phyloP scores from a whole-genome alignment of 1,139 yeast genomes.

The Candida smagusa region DNA sequence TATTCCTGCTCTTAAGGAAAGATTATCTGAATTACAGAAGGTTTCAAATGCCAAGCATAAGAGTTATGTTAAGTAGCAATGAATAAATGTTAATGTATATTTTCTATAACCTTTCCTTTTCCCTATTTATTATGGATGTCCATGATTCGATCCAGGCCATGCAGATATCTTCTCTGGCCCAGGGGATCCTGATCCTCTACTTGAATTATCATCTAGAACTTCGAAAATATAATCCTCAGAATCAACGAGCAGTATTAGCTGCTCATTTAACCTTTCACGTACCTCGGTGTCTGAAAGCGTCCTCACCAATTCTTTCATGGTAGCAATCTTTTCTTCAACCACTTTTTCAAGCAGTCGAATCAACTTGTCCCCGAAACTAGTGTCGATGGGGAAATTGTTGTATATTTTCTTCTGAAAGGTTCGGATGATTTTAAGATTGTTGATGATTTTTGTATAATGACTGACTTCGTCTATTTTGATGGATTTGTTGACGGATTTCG shows the following conservation, averaged over 20 bases:
- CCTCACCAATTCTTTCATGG: constrained; percentile 11
- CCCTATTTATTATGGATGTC: constrained; percentile 45
- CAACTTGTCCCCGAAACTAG: constrained; percentile 48
- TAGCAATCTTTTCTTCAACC: constrained; percentile 34
- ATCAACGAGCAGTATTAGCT: constrained; percentile 18
- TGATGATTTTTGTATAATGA: constrained; percentile 20
- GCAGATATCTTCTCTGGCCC: constrained; percentile 49
- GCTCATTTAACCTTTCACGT: constrained; percentile 14
- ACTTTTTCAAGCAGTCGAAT: constrained; percentile 43
- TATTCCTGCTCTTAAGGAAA: constrained; percentile 62
- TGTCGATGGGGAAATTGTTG: constrained; percentile 52
- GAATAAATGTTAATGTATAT: not conserved
- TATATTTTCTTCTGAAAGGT: constrained; percentile 41
- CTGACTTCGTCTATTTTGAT: constrained; percentile 15
- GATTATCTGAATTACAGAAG: constrained; percentile 56
- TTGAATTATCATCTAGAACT: constrained; percentile 17
- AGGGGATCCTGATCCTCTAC: constrained; percentile 32
- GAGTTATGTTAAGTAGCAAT: constrained; percentile 3
- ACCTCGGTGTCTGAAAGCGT: constrained; percentile 10
- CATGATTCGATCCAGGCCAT: constrained; percentile 69
- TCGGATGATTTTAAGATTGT: constrained; percentile 31
- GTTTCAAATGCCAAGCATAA: constrained; percentile 46
- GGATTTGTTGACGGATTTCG: constrained; percentile 20
- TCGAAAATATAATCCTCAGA: constrained; percentile 18
- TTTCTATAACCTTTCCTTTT: not conserved